Evolutionary conservation across 139 green algal genomes (phyloP), one percentile per base, ranked within the genome.

Genomic region (Tetradesmus lagerheimii): DNA sequence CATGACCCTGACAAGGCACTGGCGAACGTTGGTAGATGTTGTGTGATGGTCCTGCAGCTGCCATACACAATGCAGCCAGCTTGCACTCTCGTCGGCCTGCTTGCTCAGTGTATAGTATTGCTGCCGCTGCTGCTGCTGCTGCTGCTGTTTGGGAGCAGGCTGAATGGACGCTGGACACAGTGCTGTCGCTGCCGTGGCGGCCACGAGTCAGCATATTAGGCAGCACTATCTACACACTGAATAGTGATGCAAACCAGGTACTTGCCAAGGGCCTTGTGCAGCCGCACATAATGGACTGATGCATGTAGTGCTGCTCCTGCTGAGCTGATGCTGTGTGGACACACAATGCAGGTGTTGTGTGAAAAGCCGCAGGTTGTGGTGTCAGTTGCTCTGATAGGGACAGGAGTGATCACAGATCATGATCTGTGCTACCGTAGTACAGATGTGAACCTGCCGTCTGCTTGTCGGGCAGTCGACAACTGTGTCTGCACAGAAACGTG

Each of bases 151-250:
- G n/a, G n/a, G n/a, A 89, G 89, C 41, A 80, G 34, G 91, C 92
- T 3, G 79, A 90, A 23, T 94, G 92, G 92, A 67, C 67, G 31
- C 86, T 96, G 29, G 91, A 85, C 2, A 94, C 89, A 92, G 90
- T 87, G 74, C 43, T 89, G n/a, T 39, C 71, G 41, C 45, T 89
- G 43, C 85, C 85, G 2, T 89, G 85, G 85, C n/a, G 82, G 50
- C 94, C 94, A 11, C 90, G 76, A 18, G 74, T 96, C 12, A 35
- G 86, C 45, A 67, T 96, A 1, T 78, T 91, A 12, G 94, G 94
- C 64, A 91, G 57, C 27, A 96, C 93, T 35, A 75, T 91, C 1
- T 95, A 95, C 77, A 83, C 85, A 11, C 83, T 95, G 20, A 92
- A 95, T 43, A n/a, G 4, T 31, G 67, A 88, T 11, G n/a, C 43